A percentile compares a stretch with the other conserved stretches of the same genome.
These are phyloP conservation scores for Kodamaea leandrae DNA, from an alignment of 805 yeast genomes.

Conservation along the genomic window DNA sequence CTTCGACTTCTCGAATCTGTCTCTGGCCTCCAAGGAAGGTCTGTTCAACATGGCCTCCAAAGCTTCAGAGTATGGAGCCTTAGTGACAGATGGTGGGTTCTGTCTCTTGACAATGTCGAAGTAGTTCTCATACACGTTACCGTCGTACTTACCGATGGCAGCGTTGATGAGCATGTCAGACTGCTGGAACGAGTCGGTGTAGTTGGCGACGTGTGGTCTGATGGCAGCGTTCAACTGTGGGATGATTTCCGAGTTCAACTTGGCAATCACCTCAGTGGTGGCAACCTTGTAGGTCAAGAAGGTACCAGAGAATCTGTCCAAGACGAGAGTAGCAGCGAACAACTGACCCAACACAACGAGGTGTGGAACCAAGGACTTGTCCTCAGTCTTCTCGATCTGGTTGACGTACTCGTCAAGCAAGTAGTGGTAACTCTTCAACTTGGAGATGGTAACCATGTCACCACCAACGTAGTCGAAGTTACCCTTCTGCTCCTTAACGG, in stretches of 20 bases:
- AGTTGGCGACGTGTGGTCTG: conserved; percentile 68
- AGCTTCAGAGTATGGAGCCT: conserved; percentile 57
- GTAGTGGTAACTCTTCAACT: conserved; percentile 50
- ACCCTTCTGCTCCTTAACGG: conserved; percentile 31
- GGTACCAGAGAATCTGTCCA: conserved; percentile 65
- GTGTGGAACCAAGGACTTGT: conserved; percentile 43
- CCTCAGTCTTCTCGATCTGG: conserved; percentile 34
- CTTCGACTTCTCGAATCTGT: conserved; percentile 30
- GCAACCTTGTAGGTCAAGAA: conserved; percentile 66
- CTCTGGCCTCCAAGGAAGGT: conserved; percentile 31
- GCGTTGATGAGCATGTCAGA: conserved; percentile 81
- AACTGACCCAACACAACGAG: conserved; percentile 56
- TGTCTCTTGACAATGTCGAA: conserved; percentile 49
- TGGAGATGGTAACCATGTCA: conserved; percentile 47
- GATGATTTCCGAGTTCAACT: conserved; percentile 45
- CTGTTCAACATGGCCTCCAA: conserved; percentile 35
- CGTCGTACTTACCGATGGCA: conserved; percentile 76
- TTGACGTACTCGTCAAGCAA: conserved; percentile 40
- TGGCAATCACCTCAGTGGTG: conserved; percentile 46
- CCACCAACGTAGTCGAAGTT: conserved; percentile 47
- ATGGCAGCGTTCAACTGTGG: conserved; percentile 27
- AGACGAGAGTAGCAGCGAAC: conserved; percentile 57
- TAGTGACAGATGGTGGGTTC: conserved; percentile 51
- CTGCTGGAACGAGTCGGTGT: conserved; percentile 81
- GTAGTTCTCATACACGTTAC: conserved; percentile 80